Evolutionary conservation across 192 early-diverging fungal species (phyloP).

Genomic region (Nowakowskiella sp.): DNA sequence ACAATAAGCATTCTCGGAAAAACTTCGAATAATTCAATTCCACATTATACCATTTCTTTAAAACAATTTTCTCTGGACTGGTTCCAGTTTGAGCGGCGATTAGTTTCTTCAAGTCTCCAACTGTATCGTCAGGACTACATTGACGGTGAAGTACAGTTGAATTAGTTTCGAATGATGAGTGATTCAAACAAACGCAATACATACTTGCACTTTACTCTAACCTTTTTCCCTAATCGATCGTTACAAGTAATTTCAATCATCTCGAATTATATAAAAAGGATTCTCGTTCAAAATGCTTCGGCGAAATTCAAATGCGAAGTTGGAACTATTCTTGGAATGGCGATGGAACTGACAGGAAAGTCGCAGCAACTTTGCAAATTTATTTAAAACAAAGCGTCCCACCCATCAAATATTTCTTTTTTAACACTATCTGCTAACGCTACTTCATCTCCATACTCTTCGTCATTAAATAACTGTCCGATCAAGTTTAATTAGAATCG

Average conservation of each 20-base stretch:
- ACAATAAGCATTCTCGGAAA: background rate
- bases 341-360: no score
- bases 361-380: no score
- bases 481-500: no score
- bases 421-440: no score
- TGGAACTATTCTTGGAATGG: no score
- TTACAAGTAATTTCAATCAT: constrained; percentile 70
- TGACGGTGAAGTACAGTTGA: constrained; percentile 1
- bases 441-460: no score
- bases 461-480: no score
- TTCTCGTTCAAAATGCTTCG: no score
- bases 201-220: constrained; percentile 79
- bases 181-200: constrained; percentile 5
- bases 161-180: background rate
- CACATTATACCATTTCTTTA: constrained; percentile 72
- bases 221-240: constrained; percentile 86
- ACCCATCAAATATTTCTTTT: no score
- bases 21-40: constrained; percentile 5
- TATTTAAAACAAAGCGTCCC: no score
- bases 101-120: constrained; percentile 77
- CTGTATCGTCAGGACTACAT: constrained; percentile 64
- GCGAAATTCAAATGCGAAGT: no score
- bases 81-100: constrained; percentile 88
- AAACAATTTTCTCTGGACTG: constrained; percentile 73
- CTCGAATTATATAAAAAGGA: constrained; percentile 3